Percentiles rank a stretch among this genome's conserved stretches.
phyloP scores from a whole-genome alignment of 2,329 filamentous ascomycete species.

The Apiospora rasikravindrae region DNA sequence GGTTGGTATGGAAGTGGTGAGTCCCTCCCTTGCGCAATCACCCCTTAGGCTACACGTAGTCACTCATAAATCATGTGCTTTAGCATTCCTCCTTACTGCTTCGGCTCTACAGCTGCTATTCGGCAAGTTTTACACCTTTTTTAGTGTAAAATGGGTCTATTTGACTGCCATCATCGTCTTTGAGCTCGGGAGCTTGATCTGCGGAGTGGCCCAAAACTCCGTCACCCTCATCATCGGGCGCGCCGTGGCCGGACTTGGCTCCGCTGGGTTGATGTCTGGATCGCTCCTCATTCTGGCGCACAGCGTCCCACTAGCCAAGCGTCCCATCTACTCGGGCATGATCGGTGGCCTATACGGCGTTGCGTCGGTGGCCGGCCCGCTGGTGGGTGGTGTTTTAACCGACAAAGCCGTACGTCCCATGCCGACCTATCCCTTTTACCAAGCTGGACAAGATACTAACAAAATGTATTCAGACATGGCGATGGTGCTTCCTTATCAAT shows the following conservation, averaged over 20 bases:
- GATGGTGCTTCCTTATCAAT: constrained; percentile 43
- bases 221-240: constrained; percentile 41
- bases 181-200: constrained; percentile 44
- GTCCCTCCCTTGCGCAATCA: constrained; percentile 11
- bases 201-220: constrained; percentile 40
- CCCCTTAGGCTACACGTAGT: background rate
- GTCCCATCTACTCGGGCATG: constrained; percentile 33
- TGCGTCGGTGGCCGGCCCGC: constrained; percentile 41
- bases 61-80: background rate
- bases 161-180: constrained; percentile 41
- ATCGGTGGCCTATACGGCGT: constrained; percentile 46
- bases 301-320: constrained; percentile 17
- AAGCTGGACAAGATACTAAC: background rate
- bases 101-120: constrained; percentile 44
- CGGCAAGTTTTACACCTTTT: constrained; percentile 47
- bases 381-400: constrained; percentile 40
- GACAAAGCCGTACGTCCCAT: constrained; percentile 36
- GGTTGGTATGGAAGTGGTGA: constrained; percentile 52
- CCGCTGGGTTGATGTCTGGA: constrained; percentile 36
- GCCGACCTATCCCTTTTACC: background rate
- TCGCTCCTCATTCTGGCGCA: constrained; percentile 12
- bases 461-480: constrained; percentile 28
- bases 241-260: constrained; percentile 42
- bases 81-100: constrained; percentile 46
- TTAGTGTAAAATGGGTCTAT: constrained; percentile 43